Conservation (phyloP, 768 basidiomycete genomes). For the Podaxis mareebaensis region DNA sequence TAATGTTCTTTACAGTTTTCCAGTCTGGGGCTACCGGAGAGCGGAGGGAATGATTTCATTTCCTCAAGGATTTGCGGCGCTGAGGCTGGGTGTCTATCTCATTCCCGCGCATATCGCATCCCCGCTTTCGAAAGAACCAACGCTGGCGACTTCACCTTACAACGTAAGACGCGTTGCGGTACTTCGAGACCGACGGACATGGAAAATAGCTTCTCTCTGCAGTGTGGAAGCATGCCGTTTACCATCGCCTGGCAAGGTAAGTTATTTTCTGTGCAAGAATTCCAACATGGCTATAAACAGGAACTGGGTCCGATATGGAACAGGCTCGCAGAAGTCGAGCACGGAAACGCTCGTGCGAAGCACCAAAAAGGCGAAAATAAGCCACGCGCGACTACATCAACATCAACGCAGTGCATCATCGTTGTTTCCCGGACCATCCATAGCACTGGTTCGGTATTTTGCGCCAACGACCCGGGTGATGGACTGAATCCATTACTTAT, state of each 20-base stretch:
- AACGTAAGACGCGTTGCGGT: background rate
- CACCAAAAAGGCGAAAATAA: background rate
- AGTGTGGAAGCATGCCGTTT: no score
- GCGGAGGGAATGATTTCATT: no score
- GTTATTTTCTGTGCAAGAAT: no score
- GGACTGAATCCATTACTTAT: background rate
- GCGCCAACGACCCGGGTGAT: background rate
- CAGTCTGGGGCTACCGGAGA: no score
- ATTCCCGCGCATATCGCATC: background rate
- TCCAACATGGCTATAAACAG: no score
- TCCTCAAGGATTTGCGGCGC: no score
- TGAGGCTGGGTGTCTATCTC: no score
- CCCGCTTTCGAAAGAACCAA: background rate
- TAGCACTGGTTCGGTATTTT: background rate
- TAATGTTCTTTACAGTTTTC: no score
- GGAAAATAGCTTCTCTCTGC: background rate
- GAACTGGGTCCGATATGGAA: no score
- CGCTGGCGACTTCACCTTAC: background rate
- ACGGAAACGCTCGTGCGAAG: background rate
- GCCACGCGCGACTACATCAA: background rate
- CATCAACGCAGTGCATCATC: background rate
- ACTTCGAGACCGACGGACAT: background rate
- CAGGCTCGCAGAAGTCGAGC: background rate
- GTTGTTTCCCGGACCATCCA: background rate
- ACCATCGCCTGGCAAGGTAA: no score